phyloP scores from a whole-genome alignment of 225 moss, liverwort and hornwort species.

The Pseudisothecium myosuroides region DNA sequence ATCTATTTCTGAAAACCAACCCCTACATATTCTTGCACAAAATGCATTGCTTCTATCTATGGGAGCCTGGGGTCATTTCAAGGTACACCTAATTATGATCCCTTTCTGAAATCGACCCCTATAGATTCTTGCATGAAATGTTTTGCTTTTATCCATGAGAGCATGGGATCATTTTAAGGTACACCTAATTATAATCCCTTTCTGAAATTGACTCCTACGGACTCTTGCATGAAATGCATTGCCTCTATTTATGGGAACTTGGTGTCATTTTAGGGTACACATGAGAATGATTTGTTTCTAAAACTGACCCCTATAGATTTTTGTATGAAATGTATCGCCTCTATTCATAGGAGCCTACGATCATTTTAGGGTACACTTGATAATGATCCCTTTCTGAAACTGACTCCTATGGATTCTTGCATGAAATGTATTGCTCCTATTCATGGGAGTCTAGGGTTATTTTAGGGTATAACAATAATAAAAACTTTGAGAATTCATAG shows the following conservation, averaged over 20 bases:
- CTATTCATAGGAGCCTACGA: neutral
- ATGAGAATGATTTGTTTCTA: neutral
- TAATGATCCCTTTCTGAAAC: too few relatives aligned
- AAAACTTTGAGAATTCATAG: neutral
- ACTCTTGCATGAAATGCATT: neutral
- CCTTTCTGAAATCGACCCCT: neutral
- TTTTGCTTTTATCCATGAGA: rapidly evolving
- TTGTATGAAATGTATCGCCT: neutral
- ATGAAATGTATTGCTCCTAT: neutral
- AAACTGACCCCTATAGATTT: rapidly evolving
- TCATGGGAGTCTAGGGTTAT: rapidly evolving
- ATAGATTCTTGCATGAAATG: neutral
- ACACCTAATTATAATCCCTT: neutral
- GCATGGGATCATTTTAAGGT: rapidly evolving
- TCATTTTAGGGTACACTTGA: rapidly evolving
- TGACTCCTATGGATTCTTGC: rapidly evolving
- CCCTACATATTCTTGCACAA: neutral
- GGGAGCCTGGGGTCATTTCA: too few relatives aligned
- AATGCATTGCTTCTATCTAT: too few relatives aligned
- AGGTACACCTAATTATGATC: too few relatives aligned
- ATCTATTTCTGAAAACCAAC: neutral
- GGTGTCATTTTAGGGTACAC: neutral
- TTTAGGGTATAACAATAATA: rapidly evolving
- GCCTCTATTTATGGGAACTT: rapidly evolving
- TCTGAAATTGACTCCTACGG: rapidly evolving